Percentiles rank a stretch among this genome's conserved stretches.
phyloP scores from a whole-genome alignment of 345 rosid genomes.

The Rubroshorea leprosula region DNA sequence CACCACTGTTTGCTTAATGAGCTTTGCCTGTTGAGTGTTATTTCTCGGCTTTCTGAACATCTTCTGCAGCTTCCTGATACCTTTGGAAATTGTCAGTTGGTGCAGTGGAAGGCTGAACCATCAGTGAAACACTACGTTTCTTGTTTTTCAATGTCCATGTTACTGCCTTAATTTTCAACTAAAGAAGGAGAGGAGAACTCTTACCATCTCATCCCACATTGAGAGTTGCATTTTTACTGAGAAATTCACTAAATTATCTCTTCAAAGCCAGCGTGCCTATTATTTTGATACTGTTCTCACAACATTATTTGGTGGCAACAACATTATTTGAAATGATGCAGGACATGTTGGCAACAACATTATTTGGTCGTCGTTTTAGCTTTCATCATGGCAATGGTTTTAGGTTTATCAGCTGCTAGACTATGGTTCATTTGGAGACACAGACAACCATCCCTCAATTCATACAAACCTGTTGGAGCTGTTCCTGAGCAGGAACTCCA shows the following conservation, averaged over 20 bases:
- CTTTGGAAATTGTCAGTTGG: slow-evolving; percentile 56
- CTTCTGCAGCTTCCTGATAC: slow-evolving; percentile 55
- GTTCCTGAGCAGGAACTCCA: slow-evolving; percentile 59
- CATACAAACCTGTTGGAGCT: slow-evolving; percentile 48
- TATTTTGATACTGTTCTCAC: no score
- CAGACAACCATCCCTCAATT: slow-evolving; percentile 28
- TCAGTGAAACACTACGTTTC: slow-evolving; percentile 32
- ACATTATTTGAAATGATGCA: slow-evolving; percentile 24
- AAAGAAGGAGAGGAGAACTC: no score
- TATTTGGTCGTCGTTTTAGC: slow-evolving; percentile 21
- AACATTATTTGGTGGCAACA: no score
- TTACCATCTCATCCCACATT: no score
- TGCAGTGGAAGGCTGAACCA: slow-evolving; percentile 63
- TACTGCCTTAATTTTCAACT: no score
- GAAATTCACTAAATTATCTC: no score
- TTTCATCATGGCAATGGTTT: slow-evolving; percentile 11
- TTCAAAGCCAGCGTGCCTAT: no score
- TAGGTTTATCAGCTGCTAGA: slow-evolving; percentile 35
- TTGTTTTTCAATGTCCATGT: not conserved
- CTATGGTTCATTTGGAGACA: slow-evolving; percentile 44
- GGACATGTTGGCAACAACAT: slow-evolving; percentile 57
- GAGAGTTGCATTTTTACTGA: no score
- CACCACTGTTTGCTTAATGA: slow-evolving; percentile 18
- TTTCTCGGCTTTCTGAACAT: slow-evolving; percentile 58
- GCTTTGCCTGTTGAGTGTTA: slow-evolving; percentile 44